These are phyloP conservation scores for Marchantia paleacea DNA, from an alignment of 225 moss, liverwort and hornwort genomes.

Conservation along the genomic window DNA sequence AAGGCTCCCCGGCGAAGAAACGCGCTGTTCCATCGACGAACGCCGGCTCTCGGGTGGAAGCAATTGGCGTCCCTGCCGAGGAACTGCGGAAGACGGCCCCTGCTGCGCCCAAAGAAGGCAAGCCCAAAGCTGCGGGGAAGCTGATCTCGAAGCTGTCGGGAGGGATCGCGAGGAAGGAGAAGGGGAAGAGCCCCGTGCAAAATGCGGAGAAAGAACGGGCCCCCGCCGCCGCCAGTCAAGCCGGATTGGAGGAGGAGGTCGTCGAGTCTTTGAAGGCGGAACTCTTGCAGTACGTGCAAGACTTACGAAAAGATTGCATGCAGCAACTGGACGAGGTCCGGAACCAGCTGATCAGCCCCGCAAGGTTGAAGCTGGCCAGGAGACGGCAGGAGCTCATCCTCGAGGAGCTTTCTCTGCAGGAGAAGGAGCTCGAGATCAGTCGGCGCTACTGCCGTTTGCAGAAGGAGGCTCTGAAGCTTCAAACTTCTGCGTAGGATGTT, in stretches of 20 bases:
- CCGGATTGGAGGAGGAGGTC: not conserved
- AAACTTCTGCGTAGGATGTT: not conserved
- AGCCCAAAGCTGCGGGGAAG: not conserved
- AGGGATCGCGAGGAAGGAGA: not conserved
- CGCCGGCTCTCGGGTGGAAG: not conserved
- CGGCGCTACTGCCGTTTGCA: constrained; percentile 8
- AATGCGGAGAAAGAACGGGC: not conserved
- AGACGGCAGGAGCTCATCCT: not conserved
- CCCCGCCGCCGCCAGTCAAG: not conserved
- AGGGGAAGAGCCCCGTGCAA: not conserved
- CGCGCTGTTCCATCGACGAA: not conserved
- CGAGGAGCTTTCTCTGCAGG: constrained; percentile 13
- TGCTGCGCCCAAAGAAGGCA: too few relatives aligned
- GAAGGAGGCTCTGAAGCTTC: constrained; percentile 2
- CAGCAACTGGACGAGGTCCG: constrained; percentile 6
- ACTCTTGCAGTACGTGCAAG: not conserved
- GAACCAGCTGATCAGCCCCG: not conserved
- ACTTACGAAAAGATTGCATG: constrained; percentile 8
- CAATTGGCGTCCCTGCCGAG: not conserved
- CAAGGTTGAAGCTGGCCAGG: not conserved
- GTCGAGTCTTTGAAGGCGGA: not conserved
- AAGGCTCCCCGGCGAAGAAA: not conserved
- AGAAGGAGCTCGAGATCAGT: constrained; percentile 8
- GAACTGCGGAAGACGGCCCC: not conserved
- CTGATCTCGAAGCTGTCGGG: not conserved